Evolutionary conservation across 2,329 filamentous ascomycete species (phyloP).

Genomic region (Aspergillus thermomutatus): DNA sequence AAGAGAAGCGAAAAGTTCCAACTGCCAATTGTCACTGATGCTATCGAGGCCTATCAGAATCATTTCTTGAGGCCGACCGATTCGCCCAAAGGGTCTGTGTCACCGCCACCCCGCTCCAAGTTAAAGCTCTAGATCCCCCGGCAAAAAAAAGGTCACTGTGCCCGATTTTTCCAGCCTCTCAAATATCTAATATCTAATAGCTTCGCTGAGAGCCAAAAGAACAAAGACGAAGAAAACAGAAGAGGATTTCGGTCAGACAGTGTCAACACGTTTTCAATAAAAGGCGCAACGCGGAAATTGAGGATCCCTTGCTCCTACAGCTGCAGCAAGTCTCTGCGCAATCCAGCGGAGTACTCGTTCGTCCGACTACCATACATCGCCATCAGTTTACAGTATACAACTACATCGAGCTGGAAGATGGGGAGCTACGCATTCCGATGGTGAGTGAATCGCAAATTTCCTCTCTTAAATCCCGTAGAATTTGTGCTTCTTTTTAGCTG

Average conservation of each 20-base stretch:
- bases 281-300: neutral
- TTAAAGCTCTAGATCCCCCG: neutral
- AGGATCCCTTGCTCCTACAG: neutral
- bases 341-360: neutral
- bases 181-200: neutral
- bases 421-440: slow-evolving; percentile 37
- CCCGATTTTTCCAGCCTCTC: slow-evolving; percentile 2
- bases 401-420: slow-evolving; percentile 20
- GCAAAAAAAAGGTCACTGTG: neutral
- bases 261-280: neutral
- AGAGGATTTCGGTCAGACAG: neutral
- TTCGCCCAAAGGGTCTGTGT: slow-evolving; percentile 4
- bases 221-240: neutral
- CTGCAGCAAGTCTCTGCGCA: slow-evolving; percentile 1
- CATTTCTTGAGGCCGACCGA: neutral
- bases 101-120: slow-evolving; percentile 4
- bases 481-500: neutral
- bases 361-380: neutral
- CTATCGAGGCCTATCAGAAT: neutral
- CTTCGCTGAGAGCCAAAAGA: neutral
- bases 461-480: neutral
- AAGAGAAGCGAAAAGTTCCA: neutral
- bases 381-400: neutral
- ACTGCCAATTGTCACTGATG: neutral
- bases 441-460: slow-evolving; percentile 23